Conservation (phyloP, 352 stramenopile genomes). For the Globisporangium rhizosaccharum region DNA sequence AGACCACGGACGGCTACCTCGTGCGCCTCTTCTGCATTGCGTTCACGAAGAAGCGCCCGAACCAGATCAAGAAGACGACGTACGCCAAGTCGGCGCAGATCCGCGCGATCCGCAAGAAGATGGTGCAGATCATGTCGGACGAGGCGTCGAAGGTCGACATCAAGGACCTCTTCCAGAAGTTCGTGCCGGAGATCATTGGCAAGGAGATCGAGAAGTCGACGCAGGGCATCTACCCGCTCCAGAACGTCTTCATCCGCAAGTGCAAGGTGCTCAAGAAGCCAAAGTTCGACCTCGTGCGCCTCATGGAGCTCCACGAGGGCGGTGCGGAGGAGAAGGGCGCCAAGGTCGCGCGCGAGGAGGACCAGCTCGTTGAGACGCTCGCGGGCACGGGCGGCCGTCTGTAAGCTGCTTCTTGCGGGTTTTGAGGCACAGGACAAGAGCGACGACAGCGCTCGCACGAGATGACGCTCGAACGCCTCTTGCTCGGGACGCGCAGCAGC, state of each 20-base stretch:
- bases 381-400: slow-evolving; percentile 84
- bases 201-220: slow-evolving; percentile 98
- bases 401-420: slow-evolving; percentile 45
- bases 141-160: slow-evolving; percentile 98
- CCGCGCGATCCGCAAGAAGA: slow-evolving; percentile 97
- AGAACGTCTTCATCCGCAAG: slow-evolving; percentile 99
- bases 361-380: slow-evolving; percentile 86
- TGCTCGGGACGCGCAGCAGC: not conserved
- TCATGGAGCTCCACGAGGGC: slow-evolving; percentile 99
- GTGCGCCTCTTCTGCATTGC: slow-evolving; percentile 99
- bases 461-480: too few relatives aligned
- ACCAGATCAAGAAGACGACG: slow-evolving; percentile 99
- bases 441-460: not conserved
- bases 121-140: slow-evolving; percentile 97
- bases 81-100: slow-evolving; percentile 98
- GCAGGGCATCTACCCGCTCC: slow-evolving; percentile 98
- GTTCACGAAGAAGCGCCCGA: slow-evolving; percentile 99
- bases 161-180: slow-evolving; percentile 99
- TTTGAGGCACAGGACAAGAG: slow-evolving; percentile 9
- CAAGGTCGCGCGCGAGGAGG: slow-evolving; percentile 84
- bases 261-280: slow-evolving; percentile 99
- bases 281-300: slow-evolving; percentile 99
- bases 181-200: slow-evolving; percentile 97
- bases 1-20: slow-evolving; percentile 99
- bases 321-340: slow-evolving; percentile 89